Conservation (phyloP, 2,329 filamentous ascomycete genomes). For the Hortaea werneckii region DNA sequence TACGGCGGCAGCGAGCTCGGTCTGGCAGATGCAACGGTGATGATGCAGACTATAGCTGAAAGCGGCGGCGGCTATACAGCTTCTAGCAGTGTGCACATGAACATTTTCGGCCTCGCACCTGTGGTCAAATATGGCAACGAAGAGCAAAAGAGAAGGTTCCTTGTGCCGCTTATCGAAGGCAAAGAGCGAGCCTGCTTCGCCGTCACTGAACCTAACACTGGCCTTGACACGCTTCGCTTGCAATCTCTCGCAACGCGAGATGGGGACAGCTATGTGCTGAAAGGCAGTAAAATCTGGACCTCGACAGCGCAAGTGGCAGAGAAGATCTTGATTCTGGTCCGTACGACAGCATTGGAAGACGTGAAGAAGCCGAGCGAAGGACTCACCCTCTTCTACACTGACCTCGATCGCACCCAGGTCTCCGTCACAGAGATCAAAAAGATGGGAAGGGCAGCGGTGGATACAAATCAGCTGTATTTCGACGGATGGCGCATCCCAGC, state of each 20-base stretch:
- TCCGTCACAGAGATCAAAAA: slow-evolving; percentile 36
- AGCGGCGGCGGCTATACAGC: slow-evolving; percentile 35
- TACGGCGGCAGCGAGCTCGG: slow-evolving; percentile 36
- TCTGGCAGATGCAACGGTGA: slow-evolving; percentile 33
- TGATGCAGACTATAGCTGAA: slow-evolving; percentile 41
- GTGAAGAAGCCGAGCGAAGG: slow-evolving; percentile 34
- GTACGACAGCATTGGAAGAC: slow-evolving; percentile 32
- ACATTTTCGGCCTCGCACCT: slow-evolving; percentile 38
- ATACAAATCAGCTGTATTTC: slow-evolving; percentile 36
- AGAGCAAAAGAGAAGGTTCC: slow-evolving; percentile 32
- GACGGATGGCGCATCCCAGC: slow-evolving; percentile 34
- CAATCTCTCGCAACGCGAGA: slow-evolving; percentile 27
- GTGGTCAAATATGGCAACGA: slow-evolving; percentile 36
- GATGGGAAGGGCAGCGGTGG: slow-evolving; percentile 36
- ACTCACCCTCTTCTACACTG: slow-evolving; percentile 37
- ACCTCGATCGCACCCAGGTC: slow-evolving; percentile 28
- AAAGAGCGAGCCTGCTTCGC: slow-evolving; percentile 33
- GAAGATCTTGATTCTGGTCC: slow-evolving; percentile 34
- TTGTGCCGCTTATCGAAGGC: slow-evolving; percentile 31
- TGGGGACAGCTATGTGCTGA: slow-evolving; percentile 29
- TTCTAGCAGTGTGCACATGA: slow-evolving; percentile 37
- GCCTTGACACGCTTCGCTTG: slow-evolving; percentile 34
- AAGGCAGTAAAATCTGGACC: slow-evolving; percentile 37
- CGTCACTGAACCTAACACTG: slow-evolving; percentile 36
- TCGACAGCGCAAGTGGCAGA: slow-evolving; percentile 36